A percentile compares a stretch with the other conserved stretches of the same genome.
phyloP scores from a whole-genome alignment of 768 basidiomycete genomes.

The Mycena metata region DNA sequence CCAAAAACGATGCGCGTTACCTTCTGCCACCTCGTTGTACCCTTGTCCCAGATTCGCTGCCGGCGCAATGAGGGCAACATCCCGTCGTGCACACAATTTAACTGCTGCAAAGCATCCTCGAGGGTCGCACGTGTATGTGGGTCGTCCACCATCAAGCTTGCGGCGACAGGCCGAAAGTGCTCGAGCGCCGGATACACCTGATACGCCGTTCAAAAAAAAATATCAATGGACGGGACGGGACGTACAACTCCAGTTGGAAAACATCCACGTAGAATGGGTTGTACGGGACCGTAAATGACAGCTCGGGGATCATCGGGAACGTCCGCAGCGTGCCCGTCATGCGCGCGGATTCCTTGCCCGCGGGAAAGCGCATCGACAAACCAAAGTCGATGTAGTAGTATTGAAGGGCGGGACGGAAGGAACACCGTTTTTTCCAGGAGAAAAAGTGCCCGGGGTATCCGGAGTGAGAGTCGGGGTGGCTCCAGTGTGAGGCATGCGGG shows the following conservation, averaged over 20 bases:
- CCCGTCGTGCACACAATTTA: background rate
- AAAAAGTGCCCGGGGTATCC: slow-evolving; percentile 10
- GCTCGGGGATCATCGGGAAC: slow-evolving; percentile 19
- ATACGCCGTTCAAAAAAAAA: background rate
- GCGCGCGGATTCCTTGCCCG: slow-evolving; percentile 4
- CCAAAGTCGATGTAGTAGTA: slow-evolving; percentile 50
- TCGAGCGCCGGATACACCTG: slow-evolving; percentile 6
- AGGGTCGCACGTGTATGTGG: background rate
- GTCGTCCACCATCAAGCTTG: background rate
- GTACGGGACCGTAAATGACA: slow-evolving; percentile 11
- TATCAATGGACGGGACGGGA: background rate
- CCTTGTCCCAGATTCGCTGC: slow-evolving; percentile 3
- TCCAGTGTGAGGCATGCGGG: slow-evolving; percentile 36
- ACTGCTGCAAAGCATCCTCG: slow-evolving; percentile 4
- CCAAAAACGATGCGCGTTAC: background rate
- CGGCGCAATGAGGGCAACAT: slow-evolving; percentile 3
- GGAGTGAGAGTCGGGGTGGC: slow-evolving; percentile 5
- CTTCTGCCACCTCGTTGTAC: slow-evolving; percentile 3
- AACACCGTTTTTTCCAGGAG: slow-evolving; percentile 36
- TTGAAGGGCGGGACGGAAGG: slow-evolving; percentile 39
- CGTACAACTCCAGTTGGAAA: background rate
- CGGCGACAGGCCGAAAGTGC: background rate
- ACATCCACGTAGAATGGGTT: background rate
- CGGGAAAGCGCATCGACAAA: slow-evolving; percentile 30
- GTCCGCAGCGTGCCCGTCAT: slow-evolving; percentile 18